These are phyloP conservation scores for Plectranthus barbatus DNA, from an alignment of 257 asterid species.

Conservation along the genomic window DNA sequence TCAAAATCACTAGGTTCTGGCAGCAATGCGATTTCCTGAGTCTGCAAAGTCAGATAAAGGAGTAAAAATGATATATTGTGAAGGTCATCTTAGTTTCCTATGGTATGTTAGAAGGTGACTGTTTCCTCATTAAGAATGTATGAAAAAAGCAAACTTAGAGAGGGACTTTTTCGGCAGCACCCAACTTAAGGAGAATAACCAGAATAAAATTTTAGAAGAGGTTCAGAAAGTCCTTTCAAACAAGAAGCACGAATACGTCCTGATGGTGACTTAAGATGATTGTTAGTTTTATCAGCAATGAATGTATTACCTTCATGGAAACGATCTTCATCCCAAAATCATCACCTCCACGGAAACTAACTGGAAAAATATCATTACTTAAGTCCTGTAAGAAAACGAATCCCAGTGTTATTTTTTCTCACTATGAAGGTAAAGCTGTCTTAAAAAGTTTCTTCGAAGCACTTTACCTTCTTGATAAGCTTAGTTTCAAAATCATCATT, in stretches of 20 bases:
- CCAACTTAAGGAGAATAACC: background rate
- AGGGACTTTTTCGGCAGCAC: background rate
- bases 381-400: conserved; percentile 13
- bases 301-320: conserved; percentile 33
- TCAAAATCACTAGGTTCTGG: conserved; percentile 26
- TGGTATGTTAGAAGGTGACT: too few species aligned
- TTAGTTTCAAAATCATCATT: conserved; percentile 50
- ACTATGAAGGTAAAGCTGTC: conserved; percentile 4
- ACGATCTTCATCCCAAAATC: conserved; percentile 38
- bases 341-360: conserved; percentile 38
- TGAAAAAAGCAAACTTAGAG: background rate
- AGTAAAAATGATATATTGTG: background rate
- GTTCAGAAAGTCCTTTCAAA: background rate
- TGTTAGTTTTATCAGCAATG: background rate
- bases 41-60: background rate
- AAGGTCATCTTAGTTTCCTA: background rate
- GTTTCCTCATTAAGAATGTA: background rate
- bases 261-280: conserved; percentile 12
- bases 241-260: conserved; percentile 10
- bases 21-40: conserved; percentile 35
- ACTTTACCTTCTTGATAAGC: conserved; percentile 47
- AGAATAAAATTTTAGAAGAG: background rate
- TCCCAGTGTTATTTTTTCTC: background rate
- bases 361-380: conserved; percentile 17
- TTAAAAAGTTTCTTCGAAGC: background rate